Percentiles rank a stretch among this genome's conserved stretches.
These are phyloP conservation scores for Dothidotthia symphoricarpi DNA, from an alignment of 2,329 filamentous ascomycete genomes.

Conservation along the genomic window DNA sequence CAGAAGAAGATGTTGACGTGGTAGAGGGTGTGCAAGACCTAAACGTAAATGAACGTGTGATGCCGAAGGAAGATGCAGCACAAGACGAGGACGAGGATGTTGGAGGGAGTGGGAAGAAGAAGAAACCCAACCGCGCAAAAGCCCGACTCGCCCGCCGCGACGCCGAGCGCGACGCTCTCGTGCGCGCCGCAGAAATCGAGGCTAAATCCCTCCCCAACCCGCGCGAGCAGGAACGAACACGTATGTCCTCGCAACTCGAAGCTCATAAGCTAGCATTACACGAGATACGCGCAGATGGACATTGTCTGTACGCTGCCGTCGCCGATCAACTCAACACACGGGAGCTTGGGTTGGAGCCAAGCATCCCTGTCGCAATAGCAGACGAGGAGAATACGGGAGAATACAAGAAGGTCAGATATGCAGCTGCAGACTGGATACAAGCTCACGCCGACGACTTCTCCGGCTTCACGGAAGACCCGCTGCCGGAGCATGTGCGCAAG, in stretches of 20 bases:
- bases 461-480: conserved; percentile 79
- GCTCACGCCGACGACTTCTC: conserved; percentile 75
- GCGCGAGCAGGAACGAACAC: conserved; percentile 44
- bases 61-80: not conserved
- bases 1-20: conserved; percentile 8
- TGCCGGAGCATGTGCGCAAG: conserved; percentile 70
- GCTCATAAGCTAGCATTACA: conserved; percentile 67
- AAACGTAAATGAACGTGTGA: no score
- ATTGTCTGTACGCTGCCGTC: conserved; percentile 90
- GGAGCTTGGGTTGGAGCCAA: conserved; percentile 34
- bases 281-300: conserved; percentile 83
- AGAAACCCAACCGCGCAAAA: conserved; percentile 88
- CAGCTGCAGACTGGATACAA: conserved; percentile 75
- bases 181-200: conserved; percentile 69
- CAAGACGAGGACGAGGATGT: conserved; percentile 12
- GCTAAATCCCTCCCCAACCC: conserved; percentile 53
- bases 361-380: conserved; percentile 32
- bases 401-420: conserved; percentile 67
- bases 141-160: conserved; percentile 85
- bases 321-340: conserved; percentile 71
- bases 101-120: conserved; percentile 37
- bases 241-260: conserved; percentile 68
- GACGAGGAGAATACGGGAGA: conserved; percentile 6
- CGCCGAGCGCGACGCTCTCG: conserved; percentile 73
- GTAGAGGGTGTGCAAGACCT: not conserved